phyloP scores from a whole-genome alignment of 139 green algal genomes.

The Zygnema circumcarinatum region DNA sequence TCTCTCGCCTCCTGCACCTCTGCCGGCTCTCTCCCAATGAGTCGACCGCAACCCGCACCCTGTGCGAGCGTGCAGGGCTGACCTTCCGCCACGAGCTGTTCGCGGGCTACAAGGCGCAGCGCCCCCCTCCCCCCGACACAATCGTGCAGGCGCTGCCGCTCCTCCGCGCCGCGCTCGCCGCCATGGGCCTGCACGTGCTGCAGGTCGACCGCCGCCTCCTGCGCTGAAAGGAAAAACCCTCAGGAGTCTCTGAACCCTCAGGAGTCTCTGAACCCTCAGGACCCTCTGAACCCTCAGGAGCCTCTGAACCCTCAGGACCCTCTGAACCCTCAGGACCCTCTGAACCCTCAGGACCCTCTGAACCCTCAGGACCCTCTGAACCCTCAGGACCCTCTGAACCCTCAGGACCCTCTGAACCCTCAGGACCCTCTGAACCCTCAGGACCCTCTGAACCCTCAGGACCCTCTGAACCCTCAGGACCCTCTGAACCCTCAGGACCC shows the following conservation, averaged over 20 bases:
- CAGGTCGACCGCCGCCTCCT: conserved; percentile 15
- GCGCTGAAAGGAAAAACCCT: neutral
- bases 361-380: too few species aligned
- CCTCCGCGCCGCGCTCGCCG: conserved; percentile 25
- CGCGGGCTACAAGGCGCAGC: conserved; percentile 59
- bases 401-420: too few species aligned
- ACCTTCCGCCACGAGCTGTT: conserved; percentile 64
- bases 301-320: too few species aligned
- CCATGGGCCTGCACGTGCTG: conserved; percentile 21
- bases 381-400: too few species aligned
- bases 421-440: too few species aligned
- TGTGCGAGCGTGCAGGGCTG: conserved; percentile 38
- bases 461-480: too few species aligned
- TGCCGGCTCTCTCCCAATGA: neutral
- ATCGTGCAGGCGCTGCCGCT: conserved; percentile 38
- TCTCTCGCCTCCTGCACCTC: neutral
- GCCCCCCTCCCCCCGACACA: conserved; percentile 40
- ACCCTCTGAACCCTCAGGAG: too few species aligned
- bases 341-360: too few species aligned
- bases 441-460: too few species aligned
- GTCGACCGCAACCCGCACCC: too few species aligned
- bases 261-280: neutral
- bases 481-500: too few species aligned
- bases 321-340: too few species aligned
- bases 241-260: neutral